Percentiles rank a stretch among this genome's conserved stretches.
phyloP scores from a whole-genome alignment of 176 grass and related monocot genomes.

The Oryza brachyantha region DNA sequence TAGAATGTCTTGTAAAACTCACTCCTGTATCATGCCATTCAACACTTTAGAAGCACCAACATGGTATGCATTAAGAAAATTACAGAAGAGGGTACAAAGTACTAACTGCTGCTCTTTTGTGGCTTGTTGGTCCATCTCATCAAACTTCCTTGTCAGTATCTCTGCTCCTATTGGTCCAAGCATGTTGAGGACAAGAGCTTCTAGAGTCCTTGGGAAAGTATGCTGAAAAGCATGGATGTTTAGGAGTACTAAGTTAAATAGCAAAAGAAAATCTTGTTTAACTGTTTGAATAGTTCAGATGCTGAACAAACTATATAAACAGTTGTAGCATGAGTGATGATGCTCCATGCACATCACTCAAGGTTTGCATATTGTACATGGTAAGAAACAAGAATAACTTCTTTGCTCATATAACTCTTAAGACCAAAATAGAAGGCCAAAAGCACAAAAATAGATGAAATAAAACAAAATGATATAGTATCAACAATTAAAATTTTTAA shows the following conservation, averaged over 20 bases:
- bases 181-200: slow-evolving; percentile 74
- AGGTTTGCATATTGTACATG: slow-evolving; percentile 20
- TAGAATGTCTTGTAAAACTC: slow-evolving; percentile 91
- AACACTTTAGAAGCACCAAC: slow-evolving; percentile 17
- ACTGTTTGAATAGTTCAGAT: not conserved
- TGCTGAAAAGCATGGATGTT: slow-evolving; percentile 48
- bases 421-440: not conserved
- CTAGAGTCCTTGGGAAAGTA: slow-evolving; percentile 83
- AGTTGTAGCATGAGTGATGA: not conserved
- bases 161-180: slow-evolving; percentile 84
- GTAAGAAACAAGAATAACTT: not conserved
- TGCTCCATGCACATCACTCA: not conserved
- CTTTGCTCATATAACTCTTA: not conserved
- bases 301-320: slow-evolving; percentile 1
- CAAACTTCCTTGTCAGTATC: slow-evolving; percentile 92
- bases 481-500: slow-evolving; percentile 1
- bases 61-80: not conserved
- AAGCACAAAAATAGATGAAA: not conserved
- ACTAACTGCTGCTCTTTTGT: slow-evolving; percentile 80
- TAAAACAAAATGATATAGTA: not conserved
- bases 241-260: not conserved
- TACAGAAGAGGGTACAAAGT: not conserved
- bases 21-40: slow-evolving; percentile 10
- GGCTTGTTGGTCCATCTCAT: slow-evolving; percentile 72
- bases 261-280: not conserved